Evolutionary conservation across 1,284 basidiomycete species (phyloP), one percentile per base, ranked within the genome.

Genomic region (Inonotus hispidus): DNA sequence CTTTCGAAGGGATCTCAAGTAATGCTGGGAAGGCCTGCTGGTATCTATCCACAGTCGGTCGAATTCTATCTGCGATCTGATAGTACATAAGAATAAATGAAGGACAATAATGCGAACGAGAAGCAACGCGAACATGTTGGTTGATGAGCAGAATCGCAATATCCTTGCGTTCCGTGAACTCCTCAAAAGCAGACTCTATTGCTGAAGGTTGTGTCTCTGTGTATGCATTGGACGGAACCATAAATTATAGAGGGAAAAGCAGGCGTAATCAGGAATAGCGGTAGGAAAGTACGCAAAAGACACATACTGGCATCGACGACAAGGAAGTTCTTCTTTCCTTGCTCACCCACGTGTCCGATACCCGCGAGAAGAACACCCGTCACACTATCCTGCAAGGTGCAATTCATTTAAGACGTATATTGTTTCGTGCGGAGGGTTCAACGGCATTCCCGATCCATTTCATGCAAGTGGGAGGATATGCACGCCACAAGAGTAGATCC

Each of bases 1-100:
- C 94, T 73, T 96, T 96, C 58, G 91, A 93, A 19, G 97, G 97
- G 66, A 99, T 99, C 76, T 99, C 97, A 23, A 99, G 84, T 38
- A 99, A 75, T 0, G 97, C 94, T 23, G 97, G 97, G 78, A 99
- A 99, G 0, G 96, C 88, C 72, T 95, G 91, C 65, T 92, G 88
- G 72, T 99, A 99, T 67, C 88, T 88, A 75, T 99, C 97, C 16
- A 99, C 93, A 1, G 92, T 87, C 0, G 95, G 93, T 55, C 97
- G 81, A 68, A 99, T 99, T 80, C 92, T 93, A 78, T 99, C 97
- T 53, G 95, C 95, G 68, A 98, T 80, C 95, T 97, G 27, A 7
- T 4, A 25, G 47, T 25, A 55, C 53, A 53, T 59, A 58, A 23
- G 58, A 0, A 32, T 27, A 11, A 27, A 35, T 52, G 29, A 35